phyloP scores from a whole-genome alignment of 805 yeast species.

The Cyberlindnera euphorbiae region DNA sequence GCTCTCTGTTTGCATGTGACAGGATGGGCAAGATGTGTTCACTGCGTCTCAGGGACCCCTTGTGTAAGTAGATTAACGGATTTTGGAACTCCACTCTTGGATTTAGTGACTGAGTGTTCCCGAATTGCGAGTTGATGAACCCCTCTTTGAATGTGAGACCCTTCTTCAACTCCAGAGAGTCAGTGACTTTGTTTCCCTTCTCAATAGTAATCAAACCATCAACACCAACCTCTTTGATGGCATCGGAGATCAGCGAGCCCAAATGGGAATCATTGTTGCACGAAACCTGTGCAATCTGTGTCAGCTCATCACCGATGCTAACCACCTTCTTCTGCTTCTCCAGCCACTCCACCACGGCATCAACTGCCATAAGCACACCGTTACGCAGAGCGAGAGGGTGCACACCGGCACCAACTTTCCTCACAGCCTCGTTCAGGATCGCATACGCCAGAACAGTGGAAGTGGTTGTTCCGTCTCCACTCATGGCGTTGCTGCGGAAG shows the following conservation, averaged over 20 bases:
- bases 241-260: constrained; percentile 85
- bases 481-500: constrained; percentile 92
- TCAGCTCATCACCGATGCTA: constrained; percentile 90
- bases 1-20: constrained; percentile 85
- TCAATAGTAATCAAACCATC: constrained; percentile 98
- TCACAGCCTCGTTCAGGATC: constrained; percentile 90
- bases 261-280: constrained; percentile 95
- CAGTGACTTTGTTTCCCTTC: constrained; percentile 96
- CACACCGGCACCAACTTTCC: constrained; percentile 98
- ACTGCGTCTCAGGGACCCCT: constrained; percentile 19
- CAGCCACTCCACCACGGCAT: constrained; percentile 81
- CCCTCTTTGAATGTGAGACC: constrained; percentile 99
- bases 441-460: constrained; percentile 96
- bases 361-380: constrained; percentile 96
- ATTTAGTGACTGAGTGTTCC: constrained; percentile 73
- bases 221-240: constrained; percentile 98
- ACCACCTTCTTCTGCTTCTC: constrained; percentile 86
- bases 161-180: constrained; percentile 93
- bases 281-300: constrained; percentile 96
- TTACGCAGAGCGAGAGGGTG: constrained; percentile 98
- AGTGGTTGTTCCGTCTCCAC: constrained; percentile 98
- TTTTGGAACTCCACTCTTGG: constrained; percentile 90
- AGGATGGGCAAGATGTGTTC: constrained; percentile 78
- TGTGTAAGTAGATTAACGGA: constrained; percentile 69
- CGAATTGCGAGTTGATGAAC: constrained; percentile 93